phyloP scores from a whole-genome alignment of 257 asterid genomes.

The Cordia subcordata region DNA sequence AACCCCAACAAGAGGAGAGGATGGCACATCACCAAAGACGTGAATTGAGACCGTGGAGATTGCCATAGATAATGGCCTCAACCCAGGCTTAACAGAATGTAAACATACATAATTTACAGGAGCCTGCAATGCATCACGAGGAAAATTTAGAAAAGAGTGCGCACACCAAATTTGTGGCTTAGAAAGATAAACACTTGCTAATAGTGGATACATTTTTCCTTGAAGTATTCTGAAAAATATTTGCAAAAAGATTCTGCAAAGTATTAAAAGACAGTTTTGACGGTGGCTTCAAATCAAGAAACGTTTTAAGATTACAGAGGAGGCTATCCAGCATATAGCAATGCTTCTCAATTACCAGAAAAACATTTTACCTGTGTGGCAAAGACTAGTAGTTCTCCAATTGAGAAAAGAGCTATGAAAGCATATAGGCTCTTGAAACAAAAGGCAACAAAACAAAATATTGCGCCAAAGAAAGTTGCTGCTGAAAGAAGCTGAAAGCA shows the following conservation, averaged over 20 bases:
- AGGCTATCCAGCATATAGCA: too few relatives aligned
- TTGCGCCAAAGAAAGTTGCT: constrained; percentile 63
- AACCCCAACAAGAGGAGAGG: constrained; percentile 89
- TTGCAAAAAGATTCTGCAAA: too few relatives aligned
- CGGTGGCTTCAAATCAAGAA: too few relatives aligned
- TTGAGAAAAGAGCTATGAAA: constrained; percentile 57
- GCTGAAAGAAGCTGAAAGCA: constrained; percentile 61
- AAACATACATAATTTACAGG: constrained; percentile 88
- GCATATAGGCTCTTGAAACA: constrained; percentile 63
- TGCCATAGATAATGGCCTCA: constrained; percentile 86
- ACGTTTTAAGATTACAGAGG: too few relatives aligned
- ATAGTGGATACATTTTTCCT: too few relatives aligned
- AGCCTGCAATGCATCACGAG: constrained; percentile 43
- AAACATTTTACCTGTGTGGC: constrained; percentile 69
- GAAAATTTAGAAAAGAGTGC: not conserved
- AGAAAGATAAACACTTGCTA: too few relatives aligned
- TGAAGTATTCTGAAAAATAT: too few relatives aligned
- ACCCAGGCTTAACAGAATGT: constrained; percentile 81
- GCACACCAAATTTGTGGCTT: not conserved
- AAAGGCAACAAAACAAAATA: constrained; percentile 76
- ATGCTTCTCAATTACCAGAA: not conserved
- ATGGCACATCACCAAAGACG: constrained; percentile 88
- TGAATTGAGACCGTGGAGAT: constrained; percentile 81
- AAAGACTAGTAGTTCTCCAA: constrained; percentile 79
- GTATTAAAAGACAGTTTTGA: too few relatives aligned